Evolutionary conservation across 176 grass and related monocot species (phyloP), one percentile per base, ranked within the genome.

Genomic region (Miscanthus lutarioriparius): DNA sequence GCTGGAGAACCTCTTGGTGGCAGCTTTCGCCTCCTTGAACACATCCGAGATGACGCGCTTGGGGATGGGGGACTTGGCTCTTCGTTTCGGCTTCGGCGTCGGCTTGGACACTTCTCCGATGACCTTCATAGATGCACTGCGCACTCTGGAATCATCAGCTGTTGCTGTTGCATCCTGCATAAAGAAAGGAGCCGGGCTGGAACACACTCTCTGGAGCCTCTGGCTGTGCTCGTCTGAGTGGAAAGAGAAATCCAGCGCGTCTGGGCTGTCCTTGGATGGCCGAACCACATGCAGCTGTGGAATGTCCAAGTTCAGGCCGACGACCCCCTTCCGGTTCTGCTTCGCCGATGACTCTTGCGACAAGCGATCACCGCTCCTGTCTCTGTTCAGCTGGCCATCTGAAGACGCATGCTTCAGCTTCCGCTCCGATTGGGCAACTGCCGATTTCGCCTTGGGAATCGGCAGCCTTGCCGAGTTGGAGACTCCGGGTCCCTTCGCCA

Each of bases 1-100:
- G 13, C 91, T 96, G 40, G 93, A 90, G 84, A 99, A 99, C 71
- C 97, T 82, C 82, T 89, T 94, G 12, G 86, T 91, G 35, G 89
- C 86, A 83, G 82, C 81, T 69, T 87, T 94, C 0, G 93, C 97
- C 86, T 99, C 97, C 87, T 84, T 87, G 62, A 99, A 96, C 27
- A 79, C 83, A 56, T 96, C 93, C 0, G 93, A 96, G 63, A 99
- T 79, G 64, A 77, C 82, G 22, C 81, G 91, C 2, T 79, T 83
- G 8, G 91, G 89, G 78, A 92, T 83, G 4, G 93, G 93, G 8
- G 96, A 96, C 64, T 87, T 78, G 0, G 96, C 84, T 65, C 96
- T 84, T 19, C 80, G 74, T 72, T 85, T 99, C 1, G 72, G 83
- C 67, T 87, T 89, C 0, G 36, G 0, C 16, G 1, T 12, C 14